These are phyloP conservation scores for rapeseed (Brassica napus) DNA, from an alignment of 345 rosid species.

Conservation along the genomic window DNA sequence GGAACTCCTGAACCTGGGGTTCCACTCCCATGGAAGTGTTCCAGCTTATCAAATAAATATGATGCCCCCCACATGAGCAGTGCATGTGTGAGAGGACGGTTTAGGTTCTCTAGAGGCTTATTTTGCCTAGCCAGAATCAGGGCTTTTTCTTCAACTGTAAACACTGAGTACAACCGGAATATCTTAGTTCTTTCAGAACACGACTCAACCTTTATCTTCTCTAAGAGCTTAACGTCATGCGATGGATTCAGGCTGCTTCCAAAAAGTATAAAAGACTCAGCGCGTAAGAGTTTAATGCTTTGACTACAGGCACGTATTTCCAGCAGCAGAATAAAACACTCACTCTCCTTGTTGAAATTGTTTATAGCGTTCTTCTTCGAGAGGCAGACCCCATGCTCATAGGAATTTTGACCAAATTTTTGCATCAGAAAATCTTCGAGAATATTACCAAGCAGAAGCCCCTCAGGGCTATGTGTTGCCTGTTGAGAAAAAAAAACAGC, in stretches of 20 bases:
- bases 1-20: slow-evolving; percentile 34
- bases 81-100: slow-evolving; percentile 46
- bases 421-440: slow-evolving; percentile 76
- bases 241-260: slow-evolving; percentile 77
- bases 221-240: slow-evolving; percentile 68
- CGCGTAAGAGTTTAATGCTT: slow-evolving; percentile 68
- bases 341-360: slow-evolving; percentile 68
- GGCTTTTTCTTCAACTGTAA: slow-evolving; percentile 76
- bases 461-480: slow-evolving; percentile 57
- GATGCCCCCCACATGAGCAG: slow-evolving; percentile 89
- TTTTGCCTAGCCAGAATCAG: slow-evolving; percentile 68
- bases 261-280: slow-evolving; percentile 71
- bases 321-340: slow-evolving; percentile 74
- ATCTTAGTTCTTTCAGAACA: slow-evolving; percentile 56
- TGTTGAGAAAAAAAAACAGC: slow-evolving; percentile 35
- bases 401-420: slow-evolving; percentile 75
- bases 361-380: slow-evolving; percentile 57
- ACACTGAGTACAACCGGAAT: slow-evolving; percentile 73
- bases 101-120: slow-evolving; percentile 53
- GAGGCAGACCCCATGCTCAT: slow-evolving; percentile 65
- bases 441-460: slow-evolving; percentile 67
- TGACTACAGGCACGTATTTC: slow-evolving; percentile 81
- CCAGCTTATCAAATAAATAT: slow-evolving; percentile 61
- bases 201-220: slow-evolving; percentile 70
- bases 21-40: slow-evolving; percentile 53